Base-by-base conservation (phyloP, 306 rosid species). In the Sicyos edulis region DNA sequence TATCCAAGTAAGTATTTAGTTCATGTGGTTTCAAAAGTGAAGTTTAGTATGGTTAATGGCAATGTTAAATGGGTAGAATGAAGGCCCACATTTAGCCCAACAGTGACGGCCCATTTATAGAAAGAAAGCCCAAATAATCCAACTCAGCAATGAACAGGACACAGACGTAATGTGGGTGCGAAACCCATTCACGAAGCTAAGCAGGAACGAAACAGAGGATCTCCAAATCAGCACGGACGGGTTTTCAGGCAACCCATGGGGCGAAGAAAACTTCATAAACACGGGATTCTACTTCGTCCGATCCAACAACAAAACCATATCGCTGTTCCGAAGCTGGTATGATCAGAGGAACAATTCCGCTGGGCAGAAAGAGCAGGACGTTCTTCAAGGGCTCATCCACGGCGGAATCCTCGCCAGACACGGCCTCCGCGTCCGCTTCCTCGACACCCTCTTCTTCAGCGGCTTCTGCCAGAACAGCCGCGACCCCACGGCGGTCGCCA, bases 101-200 rank as follows among this genome's bases (percentile, higher is more conserved):
- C n/a, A n/a, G n/a, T n/a, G n/a, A n/a, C n/a, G n/a, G n/a, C 32
- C 32, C 32, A 29, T 29, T 29, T n/a, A n/a, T n/a, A n/a, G n/a
- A n/a, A 29, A 29, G 32, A 1, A 29, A 29, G 32, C 32, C 32
- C 32, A 29, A 4, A 29, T 29, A 37, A 4, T 37, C 44, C 8
- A 8, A 37, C 7, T 37, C 8, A 37, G 5, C 7, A 2, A 10
- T 55, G 4, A 1, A 58, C 72, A 92, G 96, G 97, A 92, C 21
- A 88, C 83, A 0, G 97, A 92, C 75, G 83, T 92, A 50, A 62
- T 88, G 89, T 92, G 97, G 97, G 73, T 92, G 22, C 85, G 96
- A 76, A 71, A 89, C 22, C 96, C 96, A 3, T 84, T 88, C 62
- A 10, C 10, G 44, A 85, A 40, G 52, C 74, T 89, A 24, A 92